These are phyloP conservation scores for Poa pratensis DNA, from an alignment of 176 grass and related monocot species.

Conservation along the genomic window DNA sequence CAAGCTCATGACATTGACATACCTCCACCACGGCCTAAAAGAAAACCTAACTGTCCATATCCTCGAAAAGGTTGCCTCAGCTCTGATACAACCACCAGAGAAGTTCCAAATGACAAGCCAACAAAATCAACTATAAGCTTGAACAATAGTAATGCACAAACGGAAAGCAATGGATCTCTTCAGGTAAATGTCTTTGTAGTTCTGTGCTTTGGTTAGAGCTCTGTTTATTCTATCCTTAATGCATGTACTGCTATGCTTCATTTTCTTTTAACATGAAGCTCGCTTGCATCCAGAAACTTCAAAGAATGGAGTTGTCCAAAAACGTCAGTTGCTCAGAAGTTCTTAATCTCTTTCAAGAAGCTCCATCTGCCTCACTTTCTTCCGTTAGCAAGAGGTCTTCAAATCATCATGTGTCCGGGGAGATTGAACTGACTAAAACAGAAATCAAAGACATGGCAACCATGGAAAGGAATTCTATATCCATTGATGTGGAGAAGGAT, in stretches of 20 bases:
- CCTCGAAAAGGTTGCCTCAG: slow-evolving; percentile 66
- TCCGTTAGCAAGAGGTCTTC: slow-evolving; percentile 74
- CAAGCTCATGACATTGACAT: slow-evolving; percentile 92
- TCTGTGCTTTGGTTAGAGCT: slow-evolving; percentile 31
- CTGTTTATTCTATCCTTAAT: slow-evolving; percentile 24
- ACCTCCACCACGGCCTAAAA: slow-evolving; percentile 95
- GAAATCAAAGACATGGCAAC: slow-evolving; percentile 47
- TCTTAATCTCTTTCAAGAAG: slow-evolving; percentile 72
- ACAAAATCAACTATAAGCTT: slow-evolving; percentile 55
- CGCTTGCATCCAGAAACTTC: slow-evolving; percentile 54
- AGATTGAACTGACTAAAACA: slow-evolving; percentile 45
- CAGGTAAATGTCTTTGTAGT: slow-evolving; percentile 56
- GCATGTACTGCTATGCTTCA: slow-evolving; percentile 29
- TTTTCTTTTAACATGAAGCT: slow-evolving; percentile 54
- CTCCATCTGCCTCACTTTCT: slow-evolving; percentile 72
- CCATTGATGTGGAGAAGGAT: slow-evolving; percentile 40
- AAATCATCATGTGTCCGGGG: slow-evolving; percentile 45
- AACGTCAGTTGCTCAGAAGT: slow-evolving; percentile 77
- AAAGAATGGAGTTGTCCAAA: slow-evolving; percentile 63
- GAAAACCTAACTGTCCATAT: slow-evolving; percentile 90
- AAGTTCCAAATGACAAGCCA: slow-evolving; percentile 51
- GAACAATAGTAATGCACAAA: slow-evolving; percentile 42
- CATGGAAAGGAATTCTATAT: slow-evolving; percentile 48
- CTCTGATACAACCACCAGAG: slow-evolving; percentile 36
- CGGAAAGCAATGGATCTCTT: slow-evolving; percentile 44